A percentile compares a stretch with the other conserved stretches of the same genome.
Conservation (phyloP, 495 filamentous ascomycete species). For the Penicillium maclennaniae region DNA sequence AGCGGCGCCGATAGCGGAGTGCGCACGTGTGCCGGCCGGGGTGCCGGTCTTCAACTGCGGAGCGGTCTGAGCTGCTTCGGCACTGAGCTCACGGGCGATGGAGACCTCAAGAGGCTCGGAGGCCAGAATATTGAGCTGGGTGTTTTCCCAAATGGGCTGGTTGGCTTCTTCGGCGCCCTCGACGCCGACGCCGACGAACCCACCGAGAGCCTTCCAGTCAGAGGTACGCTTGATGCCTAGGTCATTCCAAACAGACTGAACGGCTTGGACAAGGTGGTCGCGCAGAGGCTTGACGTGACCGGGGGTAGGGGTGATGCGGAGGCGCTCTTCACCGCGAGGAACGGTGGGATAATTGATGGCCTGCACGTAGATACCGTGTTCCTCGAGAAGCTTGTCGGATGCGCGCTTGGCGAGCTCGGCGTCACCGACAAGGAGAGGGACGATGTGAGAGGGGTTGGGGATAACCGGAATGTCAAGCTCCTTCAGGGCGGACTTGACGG, state of each 20-base stretch:
- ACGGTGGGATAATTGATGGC: slow-evolving; percentile 99
- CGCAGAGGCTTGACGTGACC: slow-evolving; percentile 80
- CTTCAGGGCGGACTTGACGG: slow-evolving; percentile 76
- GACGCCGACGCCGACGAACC: slow-evolving; percentile 88
- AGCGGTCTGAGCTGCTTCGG: slow-evolving; percentile 15
- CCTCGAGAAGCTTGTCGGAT: slow-evolving; percentile 79
- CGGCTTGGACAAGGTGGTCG: slow-evolving; percentile 76
- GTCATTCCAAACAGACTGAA: slow-evolving; percentile 82
- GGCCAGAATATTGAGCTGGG: slow-evolving; percentile 70
- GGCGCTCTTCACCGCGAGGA: slow-evolving; percentile 88
- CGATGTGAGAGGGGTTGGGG: slow-evolving; percentile 93
- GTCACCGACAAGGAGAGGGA: slow-evolving; percentile 89
- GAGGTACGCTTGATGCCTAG: slow-evolving; percentile 86
- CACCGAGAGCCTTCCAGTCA: slow-evolving; percentile 87
- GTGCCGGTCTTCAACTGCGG: slow-evolving; percentile 31
- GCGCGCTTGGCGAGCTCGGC: slow-evolving; percentile 91
- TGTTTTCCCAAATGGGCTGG: slow-evolving; percentile 79
- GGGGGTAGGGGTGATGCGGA: slow-evolving; percentile 92
- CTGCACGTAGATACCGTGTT: slow-evolving; percentile 93
- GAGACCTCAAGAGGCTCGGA: slow-evolving; percentile 34
- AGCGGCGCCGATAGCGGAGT: slow-evolving; percentile 23
- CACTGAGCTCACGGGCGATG: slow-evolving; percentile 37
- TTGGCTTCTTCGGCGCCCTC: slow-evolving; percentile 52
- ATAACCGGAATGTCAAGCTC: slow-evolving; percentile 92
- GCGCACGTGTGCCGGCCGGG: slow-evolving; percentile 19